These are phyloP conservation scores for Cercospora citrullina DNA, from an alignment of 2,329 filamentous ascomycete genomes.

Conservation along the genomic window DNA sequence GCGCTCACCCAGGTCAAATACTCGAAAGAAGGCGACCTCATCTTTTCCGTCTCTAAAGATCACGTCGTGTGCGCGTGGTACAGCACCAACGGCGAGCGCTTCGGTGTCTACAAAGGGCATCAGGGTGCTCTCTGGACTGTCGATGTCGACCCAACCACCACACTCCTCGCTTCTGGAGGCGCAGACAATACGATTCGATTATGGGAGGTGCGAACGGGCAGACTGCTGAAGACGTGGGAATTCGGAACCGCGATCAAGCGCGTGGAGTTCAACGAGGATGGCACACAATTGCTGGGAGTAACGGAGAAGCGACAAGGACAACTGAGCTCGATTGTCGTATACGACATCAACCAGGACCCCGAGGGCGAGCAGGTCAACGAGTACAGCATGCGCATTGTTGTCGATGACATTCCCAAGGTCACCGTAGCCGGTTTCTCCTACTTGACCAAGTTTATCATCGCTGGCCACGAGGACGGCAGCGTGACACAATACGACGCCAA, in stretches of 20 bases:
- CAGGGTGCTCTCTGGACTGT: constrained; percentile 98
- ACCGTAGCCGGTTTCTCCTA: constrained; percentile 98
- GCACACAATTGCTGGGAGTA: constrained; percentile 83
- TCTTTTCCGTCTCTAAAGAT: constrained; percentile 95
- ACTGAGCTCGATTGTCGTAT: constrained; percentile 88
- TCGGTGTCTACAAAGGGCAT: constrained; percentile 95
- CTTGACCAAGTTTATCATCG: constrained; percentile 92
- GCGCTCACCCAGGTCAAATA: constrained; percentile 56
- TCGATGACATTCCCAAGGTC: constrained; percentile 87
- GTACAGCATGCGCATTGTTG: constrained; percentile 81
- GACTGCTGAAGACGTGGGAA: constrained; percentile 95
- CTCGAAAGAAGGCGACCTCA: constrained; percentile 91
- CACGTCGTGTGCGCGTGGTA: constrained; percentile 97
- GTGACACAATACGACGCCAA: constrained; percentile 90
- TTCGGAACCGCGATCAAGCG: constrained; percentile 96
- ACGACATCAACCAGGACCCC: constrained; percentile 82
- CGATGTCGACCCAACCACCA: constrained; percentile 89
- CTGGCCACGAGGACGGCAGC: constrained; percentile 93
- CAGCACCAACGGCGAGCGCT: constrained; percentile 94
- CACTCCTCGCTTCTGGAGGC: constrained; percentile 89
- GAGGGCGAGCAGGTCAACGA: constrained; percentile 83
- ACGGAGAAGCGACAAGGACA: constrained; percentile 99
- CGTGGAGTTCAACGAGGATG: constrained; percentile 95
- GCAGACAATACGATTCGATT: constrained; percentile 98
- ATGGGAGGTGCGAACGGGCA: constrained; percentile 93